These are phyloP conservation scores for Geoglossum cookeanum DNA, from an alignment of 2,329 filamentous ascomycete species.

Conservation along the genomic window DNA sequence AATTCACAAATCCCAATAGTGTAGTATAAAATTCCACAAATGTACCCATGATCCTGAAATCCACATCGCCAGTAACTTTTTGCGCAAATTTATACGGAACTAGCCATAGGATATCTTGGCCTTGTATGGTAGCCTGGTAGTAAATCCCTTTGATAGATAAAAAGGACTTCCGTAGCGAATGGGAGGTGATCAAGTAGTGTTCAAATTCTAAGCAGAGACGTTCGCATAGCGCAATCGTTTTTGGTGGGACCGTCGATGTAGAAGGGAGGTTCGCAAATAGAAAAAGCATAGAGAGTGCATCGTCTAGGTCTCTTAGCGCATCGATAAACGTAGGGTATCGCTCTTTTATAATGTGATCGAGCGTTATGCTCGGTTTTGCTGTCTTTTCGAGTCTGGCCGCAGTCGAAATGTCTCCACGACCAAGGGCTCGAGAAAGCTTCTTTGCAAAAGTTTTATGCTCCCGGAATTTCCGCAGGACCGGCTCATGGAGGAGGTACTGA, in stretches of 20 bases:
- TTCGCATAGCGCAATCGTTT: conserved; percentile 91
- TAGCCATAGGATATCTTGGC: conserved; percentile 91
- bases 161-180: conserved; percentile 88
- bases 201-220: conserved; percentile 88
- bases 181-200: conserved; percentile 86
- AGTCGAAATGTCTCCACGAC: conserved; percentile 77
- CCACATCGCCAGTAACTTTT: conserved; percentile 77
- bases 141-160: conserved; percentile 98
- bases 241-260: conserved; percentile 71
- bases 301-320: conserved; percentile 82
- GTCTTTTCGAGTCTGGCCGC: conserved; percentile 82
- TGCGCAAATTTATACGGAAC: conserved; percentile 98
- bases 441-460: conserved; percentile 94
- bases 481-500: conserved; percentile 94
- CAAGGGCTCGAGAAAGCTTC: conserved; percentile 87
- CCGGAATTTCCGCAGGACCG: conserved; percentile 80
- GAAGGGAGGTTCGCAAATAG: conserved; percentile 93
- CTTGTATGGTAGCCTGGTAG: conserved; percentile 93
- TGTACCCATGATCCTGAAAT: conserved; percentile 98
- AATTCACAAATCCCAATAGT: conserved; percentile 88
- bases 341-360: conserved; percentile 95
- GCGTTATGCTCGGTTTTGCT: conserved; percentile 69
- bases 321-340: conserved; percentile 95
- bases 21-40: conserved; percentile 99
- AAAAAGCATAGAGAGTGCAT: conserved; percentile 92